Conservation (phyloP, 2,329 filamentous ascomycete genomes). For the Pseudonectria foliicola region DNA sequence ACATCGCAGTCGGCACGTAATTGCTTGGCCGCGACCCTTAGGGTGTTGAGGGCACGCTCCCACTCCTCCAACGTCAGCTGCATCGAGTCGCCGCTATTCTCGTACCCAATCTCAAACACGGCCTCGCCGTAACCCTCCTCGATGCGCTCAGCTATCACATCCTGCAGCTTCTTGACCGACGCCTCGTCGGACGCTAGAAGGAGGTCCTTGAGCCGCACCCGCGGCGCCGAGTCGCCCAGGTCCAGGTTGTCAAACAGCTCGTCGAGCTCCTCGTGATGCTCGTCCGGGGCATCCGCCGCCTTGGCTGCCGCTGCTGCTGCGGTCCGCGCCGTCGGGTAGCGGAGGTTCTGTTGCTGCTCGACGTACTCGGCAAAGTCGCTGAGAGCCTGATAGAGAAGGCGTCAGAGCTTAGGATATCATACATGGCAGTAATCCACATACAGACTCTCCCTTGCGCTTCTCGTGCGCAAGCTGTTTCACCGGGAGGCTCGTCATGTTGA, state of each 20-base stretch:
- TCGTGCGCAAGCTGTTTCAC: constrained; percentile 65
- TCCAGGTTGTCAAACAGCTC: constrained; percentile 89
- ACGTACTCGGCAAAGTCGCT: constrained; percentile 98
- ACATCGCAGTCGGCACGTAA: constrained; percentile 70
- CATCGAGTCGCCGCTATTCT: constrained; percentile 85
- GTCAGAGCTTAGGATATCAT: constrained; percentile 5
- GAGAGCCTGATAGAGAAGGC: constrained; percentile 49
- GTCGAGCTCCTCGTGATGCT: constrained; percentile 71
- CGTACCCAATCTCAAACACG: constrained; percentile 85
- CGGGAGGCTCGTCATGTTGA: constrained; percentile 46
- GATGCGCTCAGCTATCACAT: constrained; percentile 60
- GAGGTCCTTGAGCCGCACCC: constrained; percentile 66
- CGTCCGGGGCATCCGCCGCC: constrained; percentile 34
- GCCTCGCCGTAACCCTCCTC: constrained; percentile 82
- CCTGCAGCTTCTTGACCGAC: constrained; percentile 54
- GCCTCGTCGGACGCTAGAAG: constrained; percentile 59
- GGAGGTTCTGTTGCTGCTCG: constrained; percentile 79
- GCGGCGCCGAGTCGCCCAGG: constrained; percentile 60
- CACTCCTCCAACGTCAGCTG: constrained; percentile 67
- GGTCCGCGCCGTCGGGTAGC: constrained; percentile 44
- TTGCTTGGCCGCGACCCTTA: constrained; percentile 58
- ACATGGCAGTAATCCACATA: constrained; percentile 33
- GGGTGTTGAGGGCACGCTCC: constrained; percentile 59
- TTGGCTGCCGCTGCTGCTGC: constrained; percentile 21
- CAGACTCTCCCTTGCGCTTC: constrained; percentile 78